Base-by-base conservation (phyloP, 345 rosid species). In the Corchorus olitorius region DNA sequence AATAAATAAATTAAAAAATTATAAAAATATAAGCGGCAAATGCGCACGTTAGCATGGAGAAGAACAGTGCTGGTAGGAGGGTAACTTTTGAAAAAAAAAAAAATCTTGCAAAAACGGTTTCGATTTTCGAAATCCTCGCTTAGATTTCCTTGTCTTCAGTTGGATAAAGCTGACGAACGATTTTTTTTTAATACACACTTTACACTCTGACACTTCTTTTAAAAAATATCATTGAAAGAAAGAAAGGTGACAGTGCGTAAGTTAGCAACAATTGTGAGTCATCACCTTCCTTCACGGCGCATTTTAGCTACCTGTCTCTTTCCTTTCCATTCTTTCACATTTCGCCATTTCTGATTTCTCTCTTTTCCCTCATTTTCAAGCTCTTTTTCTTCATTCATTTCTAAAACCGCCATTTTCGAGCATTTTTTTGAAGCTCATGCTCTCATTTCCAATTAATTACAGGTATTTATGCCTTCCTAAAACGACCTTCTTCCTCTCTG, bases 101-200 rank as follows among this genome's bases (percentile, higher is more conserved):
- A 27, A 27, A 27, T 27, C 6, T 73, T 20, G 37, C 16, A 20
- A 10, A 55, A 65, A 58, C 66, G 49, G 70, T 75, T 77, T 75
- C 83, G 79, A 46, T 66, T 75, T 77, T 75, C 83, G 79, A 46
- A 77, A 71, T 58, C 66, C 10, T 72, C 72, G 67, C 61, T 12
- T 46, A 14, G 75, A 50, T 73, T 76, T 76, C 78, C 72, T 52
- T 70, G 4, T 75, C 71, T 20, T 68, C 75, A 35, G 74, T 73
- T 50, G 33, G 27, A 27, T 0, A 43, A 46, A 50, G 41, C 50
- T 37, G 78, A 75, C 16, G 70, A 34, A 50, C 53, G 39, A 74
- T 55, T 55, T 4, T 39, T 48, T 8, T 39, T 39, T 6, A 27
- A 27, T 27, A 27, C 27, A 27, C 27, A 27, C 27, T 27, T 27